A percentile compares a stretch with the other conserved stretches of the same genome.
phyloP scores from a whole-genome alignment of 768 basidiomycete genomes.

The Dioszegia crocea region DNA sequence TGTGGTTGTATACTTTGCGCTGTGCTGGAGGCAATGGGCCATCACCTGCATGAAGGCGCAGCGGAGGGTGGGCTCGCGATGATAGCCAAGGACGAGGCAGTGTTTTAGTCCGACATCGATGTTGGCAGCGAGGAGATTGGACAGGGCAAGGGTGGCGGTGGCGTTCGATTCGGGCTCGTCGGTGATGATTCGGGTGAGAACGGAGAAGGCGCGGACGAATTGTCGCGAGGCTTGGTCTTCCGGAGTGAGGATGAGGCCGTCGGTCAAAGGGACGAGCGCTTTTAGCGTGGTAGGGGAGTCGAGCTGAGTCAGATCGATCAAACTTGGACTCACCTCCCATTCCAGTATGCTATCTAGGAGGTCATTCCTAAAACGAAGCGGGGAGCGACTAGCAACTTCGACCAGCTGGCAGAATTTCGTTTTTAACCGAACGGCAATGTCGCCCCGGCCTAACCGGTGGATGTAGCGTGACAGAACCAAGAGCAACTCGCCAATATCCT shows the following conservation, averaged over 20 bases:
- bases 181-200: constrained; percentile 51
- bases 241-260: constrained; percentile 65
- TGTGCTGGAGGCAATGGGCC: constrained; percentile 71
- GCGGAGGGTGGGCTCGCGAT: constrained; percentile 64
- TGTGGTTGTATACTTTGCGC: constrained; percentile 61
- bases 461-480: constrained; percentile 63
- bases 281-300: constrained; percentile 52
- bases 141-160: constrained; percentile 71
- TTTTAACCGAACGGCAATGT: constrained; percentile 62
- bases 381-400: constrained; percentile 60
- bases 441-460: constrained; percentile 58
- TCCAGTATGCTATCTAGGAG: constrained; percentile 73
- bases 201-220: constrained; percentile 71
- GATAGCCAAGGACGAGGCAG: constrained; percentile 73
- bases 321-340: constrained; percentile 65
- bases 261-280: constrained; percentile 69
- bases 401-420: constrained; percentile 70
- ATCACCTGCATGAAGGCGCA: constrained; percentile 81
- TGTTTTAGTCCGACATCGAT: constrained; percentile 85
- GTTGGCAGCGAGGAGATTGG: constrained; percentile 76
- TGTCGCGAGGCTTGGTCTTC: constrained; percentile 65
- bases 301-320: neutral
- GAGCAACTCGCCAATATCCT: constrained; percentile 51
- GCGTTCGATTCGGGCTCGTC: constrained; percentile 49
- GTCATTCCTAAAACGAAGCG: constrained; percentile 60